Evolutionary conservation across 2,329 filamentous ascomycete genomes (phyloP), one percentile per base, ranked within the genome.

Genomic region (Fusarium piperis): DNA sequence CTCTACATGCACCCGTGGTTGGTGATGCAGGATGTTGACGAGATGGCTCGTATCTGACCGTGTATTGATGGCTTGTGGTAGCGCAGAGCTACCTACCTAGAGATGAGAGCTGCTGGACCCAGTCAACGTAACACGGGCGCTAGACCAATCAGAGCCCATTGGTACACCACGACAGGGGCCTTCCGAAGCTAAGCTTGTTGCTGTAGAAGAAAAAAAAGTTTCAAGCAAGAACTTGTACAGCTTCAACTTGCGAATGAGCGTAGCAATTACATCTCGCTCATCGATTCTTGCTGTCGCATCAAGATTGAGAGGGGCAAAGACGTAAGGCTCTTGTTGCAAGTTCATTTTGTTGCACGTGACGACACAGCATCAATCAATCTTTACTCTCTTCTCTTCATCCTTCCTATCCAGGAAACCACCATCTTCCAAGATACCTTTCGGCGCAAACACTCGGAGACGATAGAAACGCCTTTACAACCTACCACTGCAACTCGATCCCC

Each of bases 161-260:
- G 60, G 65, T 44, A 51, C 72, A 67, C 67, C 74, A 79, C 73
- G 69, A 66, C 65, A 70, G 70, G 75, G 75, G 75, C 70, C 70
- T 66, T 65, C 71, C 71, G n/a, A 46, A 36, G 62, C 70, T 73
- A 73, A 71, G 70, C 56, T 65, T 72, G 59, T 55, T 71, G 52
- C 59, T 66, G 58, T 61, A 44, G 57, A 48, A 26, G 60, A 70
- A 69, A 73, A 77, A 78, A 78, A 78, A 78, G 72, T 72, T 70
- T 74, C 61, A 39, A 20, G 53, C 32, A 63, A 48, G 60, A 39
- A 39, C 41, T 60, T 56, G 38, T 68, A 64, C 44, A 73, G 63
- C 66, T 71, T 70, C 66, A 59, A 33, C 13, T 57, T 61, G 58
- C 16, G 12, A 58, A 57, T 55, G 60, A 57, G 48, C 55, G 16